Conservation (phyloP, 2,329 filamentous ascomycete genomes). For the Scortechinia acanthostroma region DNA sequence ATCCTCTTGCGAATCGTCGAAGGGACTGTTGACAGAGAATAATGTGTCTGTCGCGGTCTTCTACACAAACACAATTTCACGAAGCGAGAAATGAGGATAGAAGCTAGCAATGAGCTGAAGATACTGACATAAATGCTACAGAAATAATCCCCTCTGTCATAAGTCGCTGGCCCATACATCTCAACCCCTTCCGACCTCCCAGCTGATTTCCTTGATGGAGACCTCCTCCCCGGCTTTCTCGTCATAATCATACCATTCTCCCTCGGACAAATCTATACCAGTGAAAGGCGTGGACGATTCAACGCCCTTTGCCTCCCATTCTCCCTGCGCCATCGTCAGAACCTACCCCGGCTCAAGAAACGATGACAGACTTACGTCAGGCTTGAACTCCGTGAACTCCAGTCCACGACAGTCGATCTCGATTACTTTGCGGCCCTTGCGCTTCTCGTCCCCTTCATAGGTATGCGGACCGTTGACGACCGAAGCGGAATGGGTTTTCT, state of each 20-base stretch:
- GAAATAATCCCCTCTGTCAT: too few relatives aligned
- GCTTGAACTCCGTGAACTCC: constrained; percentile 83
- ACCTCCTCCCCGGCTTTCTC: constrained; percentile 89
- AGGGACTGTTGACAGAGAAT: too few relatives aligned
- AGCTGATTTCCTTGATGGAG: constrained; percentile 81
- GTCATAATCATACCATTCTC: constrained; percentile 97
- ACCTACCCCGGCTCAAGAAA: not conserved
- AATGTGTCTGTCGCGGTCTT: too few relatives aligned
- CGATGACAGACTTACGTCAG: constrained; percentile 63
- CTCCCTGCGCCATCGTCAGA: constrained; percentile 48
- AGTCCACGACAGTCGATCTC: constrained; percentile 90
- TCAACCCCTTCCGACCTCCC: constrained; percentile 73
- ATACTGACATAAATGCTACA: too few relatives aligned
- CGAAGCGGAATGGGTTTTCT: constrained; percentile 80
- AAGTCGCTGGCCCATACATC: too few relatives aligned
- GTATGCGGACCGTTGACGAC: constrained; percentile 69
- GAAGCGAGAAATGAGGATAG: too few relatives aligned
- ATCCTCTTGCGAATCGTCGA: too few relatives aligned
- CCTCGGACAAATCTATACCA: constrained; percentile 75
- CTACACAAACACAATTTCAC: too few relatives aligned
- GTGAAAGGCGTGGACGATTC: constrained; percentile 79
- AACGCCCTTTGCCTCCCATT: constrained; percentile 77
- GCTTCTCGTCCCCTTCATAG: constrained; percentile 66
- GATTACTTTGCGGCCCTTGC: constrained; percentile 72
- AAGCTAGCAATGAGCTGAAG: too few relatives aligned